Evolutionary conservation across 352 stramenopile genomes (phyloP), one percentile per base, ranked within the genome.

Genomic region (Globisporangium polare): DNA sequence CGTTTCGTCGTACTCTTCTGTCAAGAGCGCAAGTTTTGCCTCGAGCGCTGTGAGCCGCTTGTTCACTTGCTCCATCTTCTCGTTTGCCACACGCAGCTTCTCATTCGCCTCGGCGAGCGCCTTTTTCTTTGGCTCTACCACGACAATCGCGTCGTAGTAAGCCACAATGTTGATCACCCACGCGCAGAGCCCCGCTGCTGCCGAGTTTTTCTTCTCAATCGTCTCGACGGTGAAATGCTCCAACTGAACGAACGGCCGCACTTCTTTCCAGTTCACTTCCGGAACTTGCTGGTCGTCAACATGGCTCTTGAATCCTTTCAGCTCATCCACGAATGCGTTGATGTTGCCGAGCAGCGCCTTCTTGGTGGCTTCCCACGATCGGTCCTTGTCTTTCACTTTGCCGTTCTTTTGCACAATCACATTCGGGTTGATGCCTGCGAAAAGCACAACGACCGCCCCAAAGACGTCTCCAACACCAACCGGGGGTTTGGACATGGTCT

Each of bases 121-220:
- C 31, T 80, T 76, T 27, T 97, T 91, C 68, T 98, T 98, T 13
- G 95, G 95, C 64, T 98, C 94, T 1, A 98, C 91, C 0, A 94
- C 90, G 13, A 98, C 69, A 47, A 98, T 92, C 35, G 97, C 95
- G 63, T 98, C 93, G 58, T 98, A 97, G 75, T 98, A 98, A 20
- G 78, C 72, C 3, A 98, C 92, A 55, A 98, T 98, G 56, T 94
- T 94, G 65, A 94, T 87, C 24, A 93, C 86, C 82, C 83, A 93
- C 0, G 86, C 80, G 63, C 86, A 94, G 1, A 94, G 47, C 6
- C 83, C 83, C 3, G 86, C 86, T 3, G 86, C 77, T 0, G 86
- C 86, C 17, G 83, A 92, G 54, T 92, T 93, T 50, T 90, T 92
- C 66, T 92, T 92, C 46, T 92, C 86, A 8, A 94, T 94, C 27